These are phyloP conservation scores for Clonostachys solani DNA, from an alignment of 2,329 filamentous ascomycete species.

Conservation along the genomic window DNA sequence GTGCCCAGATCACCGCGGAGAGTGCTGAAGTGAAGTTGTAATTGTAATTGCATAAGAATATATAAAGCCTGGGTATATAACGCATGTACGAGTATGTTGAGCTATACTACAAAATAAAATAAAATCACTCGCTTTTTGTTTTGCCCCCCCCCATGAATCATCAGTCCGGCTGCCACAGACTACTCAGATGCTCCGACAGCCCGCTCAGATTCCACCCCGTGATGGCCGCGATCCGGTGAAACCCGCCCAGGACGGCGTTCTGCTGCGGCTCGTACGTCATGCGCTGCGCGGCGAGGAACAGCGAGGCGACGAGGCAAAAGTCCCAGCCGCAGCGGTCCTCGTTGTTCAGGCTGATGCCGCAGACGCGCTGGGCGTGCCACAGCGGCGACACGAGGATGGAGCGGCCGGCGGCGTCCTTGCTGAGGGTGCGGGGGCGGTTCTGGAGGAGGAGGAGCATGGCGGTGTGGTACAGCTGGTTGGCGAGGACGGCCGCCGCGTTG, in stretches of 20 bases:
- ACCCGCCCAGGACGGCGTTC: constrained; percentile 28
- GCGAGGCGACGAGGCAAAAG: constrained; percentile 37
- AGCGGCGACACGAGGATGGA: constrained; percentile 31
- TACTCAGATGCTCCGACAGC: constrained; percentile 14
- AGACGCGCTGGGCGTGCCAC: constrained; percentile 44
- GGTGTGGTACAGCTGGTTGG: constrained; percentile 53
- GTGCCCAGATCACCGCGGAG: constrained; percentile 8
- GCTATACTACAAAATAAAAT: too few species aligned
- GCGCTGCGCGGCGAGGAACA: constrained; percentile 35
- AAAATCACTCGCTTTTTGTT: too few species aligned
- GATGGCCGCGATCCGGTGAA: constrained; percentile 27
- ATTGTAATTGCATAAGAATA: not conserved
- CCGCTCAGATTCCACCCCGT: constrained; percentile 33
- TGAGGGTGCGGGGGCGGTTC: constrained; percentile 39
- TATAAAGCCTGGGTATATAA: too few species aligned
- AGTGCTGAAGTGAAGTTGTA: constrained; percentile 1
- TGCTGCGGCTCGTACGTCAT: constrained; percentile 47
- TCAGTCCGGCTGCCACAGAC: constrained; percentile 18
- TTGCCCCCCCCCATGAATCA: not conserved
- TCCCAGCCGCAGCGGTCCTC: constrained; percentile 40
- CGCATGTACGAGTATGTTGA: too few species aligned
- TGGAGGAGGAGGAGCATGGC: constrained; percentile 48
- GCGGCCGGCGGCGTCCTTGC: constrained; percentile 16
- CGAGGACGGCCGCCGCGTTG: constrained; percentile 34
- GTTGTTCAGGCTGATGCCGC: constrained; percentile 43